A percentile compares a stretch with the other conserved stretches of the same genome.
phyloP scores from a whole-genome alignment of 1,139 yeast genomes.

The Candida freyschussii region DNA sequence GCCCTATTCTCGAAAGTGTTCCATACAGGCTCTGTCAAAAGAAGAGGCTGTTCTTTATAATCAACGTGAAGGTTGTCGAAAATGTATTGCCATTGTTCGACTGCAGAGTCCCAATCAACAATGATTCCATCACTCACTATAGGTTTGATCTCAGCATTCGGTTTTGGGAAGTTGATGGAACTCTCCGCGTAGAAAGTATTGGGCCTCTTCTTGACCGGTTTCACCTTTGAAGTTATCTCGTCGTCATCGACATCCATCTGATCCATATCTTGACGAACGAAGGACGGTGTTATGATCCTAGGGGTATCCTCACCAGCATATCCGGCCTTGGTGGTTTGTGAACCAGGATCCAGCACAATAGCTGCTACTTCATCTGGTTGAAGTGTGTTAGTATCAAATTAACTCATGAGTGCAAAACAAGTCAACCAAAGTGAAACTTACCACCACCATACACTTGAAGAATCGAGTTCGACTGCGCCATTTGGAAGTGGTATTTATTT shows the following conservation, averaged over 20 bases:
- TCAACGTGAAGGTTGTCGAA: conserved; percentile 46
- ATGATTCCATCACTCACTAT: conserved; percentile 59
- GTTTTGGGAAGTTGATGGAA: conserved; percentile 49
- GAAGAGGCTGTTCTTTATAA: conserved; percentile 65
- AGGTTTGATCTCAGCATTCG: conserved; percentile 48
- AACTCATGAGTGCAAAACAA: background rate
- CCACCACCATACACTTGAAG: conserved; percentile 54
- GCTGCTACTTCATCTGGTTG: conserved; percentile 77
- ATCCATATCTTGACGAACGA: conserved; percentile 29
- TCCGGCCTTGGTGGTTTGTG: conserved; percentile 77
- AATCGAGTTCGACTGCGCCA: conserved; percentile 23
- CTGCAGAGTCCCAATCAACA: conserved; percentile 71
- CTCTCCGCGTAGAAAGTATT: conserved; percentile 46
- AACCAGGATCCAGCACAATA: conserved; percentile 87
- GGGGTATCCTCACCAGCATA: conserved; percentile 96
- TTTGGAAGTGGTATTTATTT: too few species aligned
- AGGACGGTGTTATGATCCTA: conserved; percentile 66
- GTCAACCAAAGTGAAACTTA: conserved; percentile 21
- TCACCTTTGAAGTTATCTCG: conserved; percentile 25
- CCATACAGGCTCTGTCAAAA: conserved; percentile 87
- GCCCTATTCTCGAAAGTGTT: conserved; percentile 64
- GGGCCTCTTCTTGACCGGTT: conserved; percentile 18
- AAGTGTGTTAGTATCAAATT: conserved; percentile 4
- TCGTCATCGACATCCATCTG: conserved; percentile 28
- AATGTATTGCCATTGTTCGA: conserved; percentile 59